phyloP scores from a whole-genome alignment of 192 early-diverging fungal genomes.

The Linnemannia hyalina region DNA sequence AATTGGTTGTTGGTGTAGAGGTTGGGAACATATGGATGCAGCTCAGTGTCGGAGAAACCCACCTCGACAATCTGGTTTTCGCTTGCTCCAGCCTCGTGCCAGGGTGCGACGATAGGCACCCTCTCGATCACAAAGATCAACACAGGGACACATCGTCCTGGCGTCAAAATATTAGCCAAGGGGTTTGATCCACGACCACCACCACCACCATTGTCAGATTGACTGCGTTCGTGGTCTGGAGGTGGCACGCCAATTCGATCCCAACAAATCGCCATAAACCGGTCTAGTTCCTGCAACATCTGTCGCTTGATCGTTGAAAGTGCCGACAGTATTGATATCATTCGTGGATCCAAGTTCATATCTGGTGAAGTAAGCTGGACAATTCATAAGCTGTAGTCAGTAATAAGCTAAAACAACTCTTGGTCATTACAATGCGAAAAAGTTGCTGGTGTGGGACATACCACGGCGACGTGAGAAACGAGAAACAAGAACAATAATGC shows the following conservation, averaged over 20 bases:
- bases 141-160: conserved; percentile 43
- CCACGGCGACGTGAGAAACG: conserved; percentile 42
- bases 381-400: neutral
- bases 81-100: conserved; percentile 33
- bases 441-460: neutral
- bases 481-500: conserved; percentile 47
- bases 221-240: conserved; percentile 14
- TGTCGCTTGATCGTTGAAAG: conserved; percentile 43
- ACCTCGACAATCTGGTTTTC: conserved; percentile 41
- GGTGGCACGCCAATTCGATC: conserved; percentile 36
- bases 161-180: conserved; percentile 26
- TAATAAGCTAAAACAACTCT: neutral
- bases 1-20: neutral
- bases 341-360: conserved; percentile 37
- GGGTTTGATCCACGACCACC: conserved; percentile 8
- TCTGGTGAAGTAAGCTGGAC: conserved; percentile 38
- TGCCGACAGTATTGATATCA: conserved; percentile 28
- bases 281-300: conserved; percentile 46
- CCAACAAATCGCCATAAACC: conserved; percentile 54
- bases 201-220: conserved; percentile 1
- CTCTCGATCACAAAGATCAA: conserved; percentile 48
- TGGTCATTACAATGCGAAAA: neutral
- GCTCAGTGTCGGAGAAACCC: neutral
- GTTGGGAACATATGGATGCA: neutral
- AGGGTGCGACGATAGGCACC: conserved; percentile 26